Evolutionary conservation across 768 basidiomycete genomes (phyloP).

Genomic region (Pisolithus orientalis): DNA sequence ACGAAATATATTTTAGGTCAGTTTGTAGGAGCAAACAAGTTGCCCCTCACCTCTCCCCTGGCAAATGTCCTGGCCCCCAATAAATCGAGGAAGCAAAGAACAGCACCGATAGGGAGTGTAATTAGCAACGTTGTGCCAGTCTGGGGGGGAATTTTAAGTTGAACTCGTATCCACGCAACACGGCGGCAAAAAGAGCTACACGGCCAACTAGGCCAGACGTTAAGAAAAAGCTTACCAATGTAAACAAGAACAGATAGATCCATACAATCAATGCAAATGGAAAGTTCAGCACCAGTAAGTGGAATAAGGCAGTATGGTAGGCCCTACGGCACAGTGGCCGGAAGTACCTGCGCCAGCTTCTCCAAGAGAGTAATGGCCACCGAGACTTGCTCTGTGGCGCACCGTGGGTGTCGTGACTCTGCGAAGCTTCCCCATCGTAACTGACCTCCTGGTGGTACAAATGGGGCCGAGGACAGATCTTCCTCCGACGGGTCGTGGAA

Average conservation of each 20-base stretch:
- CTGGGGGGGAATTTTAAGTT: constrained; percentile 29
- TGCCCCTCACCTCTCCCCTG: constrained; percentile 53
- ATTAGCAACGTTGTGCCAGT: constrained; percentile 76
- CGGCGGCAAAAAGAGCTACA: background rate
- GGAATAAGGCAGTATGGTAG: constrained; percentile 65
- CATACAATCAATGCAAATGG: constrained; percentile 75
- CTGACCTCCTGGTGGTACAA: constrained; percentile 16
- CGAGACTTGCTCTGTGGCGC: background rate
- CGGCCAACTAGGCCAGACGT: background rate
- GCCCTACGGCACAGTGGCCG: constrained; percentile 46
- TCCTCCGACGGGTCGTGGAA: constrained; percentile 48
- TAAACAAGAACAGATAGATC: constrained; percentile 75
- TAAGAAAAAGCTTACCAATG: constrained; percentile 48
- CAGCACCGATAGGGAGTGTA: constrained; percentile 68
- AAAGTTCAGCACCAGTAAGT: constrained; percentile 70
- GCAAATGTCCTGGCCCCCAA: constrained; percentile 68
- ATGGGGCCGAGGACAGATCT: constrained; percentile 24
- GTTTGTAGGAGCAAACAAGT: background rate
- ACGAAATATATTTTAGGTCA: constrained; percentile 2
- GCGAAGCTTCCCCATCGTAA: background rate
- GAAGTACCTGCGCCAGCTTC: constrained; percentile 54
- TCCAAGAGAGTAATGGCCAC: constrained; percentile 21
- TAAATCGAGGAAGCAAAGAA: constrained; percentile 73
- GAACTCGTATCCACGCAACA: constrained; percentile 13
- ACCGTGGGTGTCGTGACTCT: background rate